Evolutionary conservation across 768 basidiomycete genomes (phyloP).

Genomic region (Suillus clintonianus): DNA sequence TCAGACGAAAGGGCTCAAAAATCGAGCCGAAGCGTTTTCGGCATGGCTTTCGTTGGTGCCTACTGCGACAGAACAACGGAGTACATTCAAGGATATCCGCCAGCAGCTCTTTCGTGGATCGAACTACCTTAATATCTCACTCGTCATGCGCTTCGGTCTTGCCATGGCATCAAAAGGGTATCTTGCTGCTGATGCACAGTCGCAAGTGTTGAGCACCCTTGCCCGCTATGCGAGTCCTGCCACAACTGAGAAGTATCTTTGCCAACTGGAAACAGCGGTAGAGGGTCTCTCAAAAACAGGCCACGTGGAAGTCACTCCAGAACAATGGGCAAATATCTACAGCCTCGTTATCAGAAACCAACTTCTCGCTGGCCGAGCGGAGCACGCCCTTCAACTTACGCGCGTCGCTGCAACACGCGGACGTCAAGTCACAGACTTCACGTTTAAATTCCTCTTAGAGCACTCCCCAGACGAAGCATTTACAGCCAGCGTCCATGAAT

Average conservation of each 20-base stretch:
- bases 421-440: slow-evolving; percentile 36
- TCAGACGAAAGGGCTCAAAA: slow-evolving; percentile 12
- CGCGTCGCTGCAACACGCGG: slow-evolving; percentile 32
- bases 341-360: slow-evolving; percentile 45
- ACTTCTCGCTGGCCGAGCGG: slow-evolving; percentile 37
- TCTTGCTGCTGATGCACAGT: slow-evolving; percentile 12
- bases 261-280: slow-evolving; percentile 22
- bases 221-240: slow-evolving; percentile 43
- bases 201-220: slow-evolving; percentile 38
- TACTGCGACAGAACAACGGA: slow-evolving; percentile 19
- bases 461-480: slow-evolving; percentile 14
- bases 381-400: slow-evolving; percentile 49
- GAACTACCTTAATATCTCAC: slow-evolving; percentile 31
- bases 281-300: slow-evolving; percentile 9
- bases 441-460: slow-evolving; percentile 37
- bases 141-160: slow-evolving; percentile 45
- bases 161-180: slow-evolving; percentile 52
- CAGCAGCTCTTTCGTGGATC: slow-evolving; percentile 33
- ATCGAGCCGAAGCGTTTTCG: slow-evolving; percentile 28
- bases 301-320: slow-evolving; percentile 1
- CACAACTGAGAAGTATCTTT: slow-evolving; percentile 41
- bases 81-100: slow-evolving; percentile 30
- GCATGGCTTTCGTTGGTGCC: slow-evolving; percentile 50
- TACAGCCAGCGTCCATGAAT: slow-evolving; percentile 17
- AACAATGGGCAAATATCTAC: slow-evolving; percentile 21